These are phyloP conservation scores for Uronychia setigera DNA, from an alignment of 73 alveolate genomes.

Conservation along the genomic window DNA sequence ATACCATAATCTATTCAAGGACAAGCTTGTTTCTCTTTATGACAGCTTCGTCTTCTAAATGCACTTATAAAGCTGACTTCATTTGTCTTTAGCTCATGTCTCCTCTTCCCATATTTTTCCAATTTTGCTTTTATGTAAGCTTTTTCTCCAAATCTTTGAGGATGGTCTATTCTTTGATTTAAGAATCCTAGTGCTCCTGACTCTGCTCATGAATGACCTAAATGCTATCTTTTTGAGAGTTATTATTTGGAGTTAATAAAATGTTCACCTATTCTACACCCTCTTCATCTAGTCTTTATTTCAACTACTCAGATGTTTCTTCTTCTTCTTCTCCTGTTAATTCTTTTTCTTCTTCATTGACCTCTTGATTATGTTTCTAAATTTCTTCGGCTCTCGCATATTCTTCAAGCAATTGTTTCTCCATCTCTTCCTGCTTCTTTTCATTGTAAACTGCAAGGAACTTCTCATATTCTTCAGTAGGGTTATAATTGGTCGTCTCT, in stretches of 20 bases:
- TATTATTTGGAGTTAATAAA: too few relatives aligned
- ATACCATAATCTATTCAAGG: neutral
- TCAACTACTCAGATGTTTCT: too few relatives aligned
- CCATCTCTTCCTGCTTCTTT: neutral
- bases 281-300: too few relatives aligned
- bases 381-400: neutral
- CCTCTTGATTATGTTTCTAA: too few relatives aligned
- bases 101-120: neutral
- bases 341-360: too few relatives aligned
- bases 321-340: too few relatives aligned
- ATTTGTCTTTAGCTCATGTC: neutral
- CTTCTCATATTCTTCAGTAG: neutral
- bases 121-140: neutral
- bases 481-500: neutral
- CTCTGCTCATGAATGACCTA: too few relatives aligned
- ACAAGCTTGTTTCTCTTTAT: neutral
- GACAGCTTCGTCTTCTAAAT: neutral
- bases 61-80: neutral
- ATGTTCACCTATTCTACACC: too few relatives aligned
- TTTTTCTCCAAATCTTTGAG: neutral
- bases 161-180: neutral
- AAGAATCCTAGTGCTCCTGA: neutral
- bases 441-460: neutral
- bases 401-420: neutral
- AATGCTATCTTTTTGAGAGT: too few relatives aligned